These are phyloP conservation scores for Gynostemma pentaphyllum DNA, from an alignment of 306 rosid genomes.

Conservation along the genomic window DNA sequence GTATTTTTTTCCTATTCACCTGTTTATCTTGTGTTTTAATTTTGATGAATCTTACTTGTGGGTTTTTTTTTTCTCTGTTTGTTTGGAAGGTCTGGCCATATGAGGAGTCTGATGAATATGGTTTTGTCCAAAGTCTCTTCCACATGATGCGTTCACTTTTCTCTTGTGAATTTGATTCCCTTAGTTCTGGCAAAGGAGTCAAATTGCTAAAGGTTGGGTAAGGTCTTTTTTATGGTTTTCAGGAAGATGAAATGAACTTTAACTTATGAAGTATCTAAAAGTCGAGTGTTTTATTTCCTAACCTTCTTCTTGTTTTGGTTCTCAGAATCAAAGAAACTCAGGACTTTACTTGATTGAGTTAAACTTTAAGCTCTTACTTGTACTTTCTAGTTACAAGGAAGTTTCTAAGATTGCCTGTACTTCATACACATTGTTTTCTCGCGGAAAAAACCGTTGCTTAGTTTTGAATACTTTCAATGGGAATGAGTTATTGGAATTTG, in stretches of 20 bases:
- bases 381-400: conserved; percentile 80
- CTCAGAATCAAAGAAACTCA: conserved; percentile 65
- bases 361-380: conserved; percentile 78
- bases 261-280: not conserved
- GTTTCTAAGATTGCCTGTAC: conserved; percentile 78
- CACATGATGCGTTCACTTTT: conserved; percentile 64
- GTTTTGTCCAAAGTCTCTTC: conserved; percentile 93
- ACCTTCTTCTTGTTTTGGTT: not conserved
- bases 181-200: conserved; percentile 34
- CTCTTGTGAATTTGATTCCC: conserved; percentile 43
- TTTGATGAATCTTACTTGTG: conserved; percentile 8
- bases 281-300: not conserved
- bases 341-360: conserved; percentile 53
- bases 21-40: conserved; percentile 1
- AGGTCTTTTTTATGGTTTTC: not conserved
- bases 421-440: not conserved
- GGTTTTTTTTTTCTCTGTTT: too few species aligned
- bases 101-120: conserved; percentile 65
- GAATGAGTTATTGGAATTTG: not conserved
- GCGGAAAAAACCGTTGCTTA: not conserved
- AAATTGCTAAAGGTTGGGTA: conserved; percentile 48
- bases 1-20: not conserved
- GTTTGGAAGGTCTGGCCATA: conserved; percentile 79
- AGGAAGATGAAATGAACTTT: not conserved
- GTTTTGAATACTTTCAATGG: not conserved